Evolutionary conservation across 2,329 filamentous ascomycete genomes (phyloP), one percentile per base, ranked within the genome.

Genomic region (Colletotrichum somersetense): DNA sequence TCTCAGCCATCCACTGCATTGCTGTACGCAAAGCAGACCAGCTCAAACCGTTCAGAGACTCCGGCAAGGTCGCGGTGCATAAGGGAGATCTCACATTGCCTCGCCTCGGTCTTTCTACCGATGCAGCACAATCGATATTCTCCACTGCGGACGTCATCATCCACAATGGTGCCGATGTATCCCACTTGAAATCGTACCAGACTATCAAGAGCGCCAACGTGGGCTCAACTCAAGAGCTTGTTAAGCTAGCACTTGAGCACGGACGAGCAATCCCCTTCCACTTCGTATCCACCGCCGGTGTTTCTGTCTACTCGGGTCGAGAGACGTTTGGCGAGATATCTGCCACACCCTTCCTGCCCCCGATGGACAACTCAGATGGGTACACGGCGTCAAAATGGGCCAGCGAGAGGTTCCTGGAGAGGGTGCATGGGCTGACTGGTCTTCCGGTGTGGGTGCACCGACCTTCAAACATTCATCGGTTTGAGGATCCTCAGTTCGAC

Each of bases 131-230:
- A 38, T 11, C 23, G 11, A 35, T 23, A 7, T 64, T 68, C 4
- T 33, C 26, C 5, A 57, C 75, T 3, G 80, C 78, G 1, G 44
- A 46, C 20, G 7, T 46, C 44, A n/a, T 46, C 18, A 46, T 92
- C 33, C 89, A 87, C 75, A 80, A 79, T 56, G 84, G 82, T 11
- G 83, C 83, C 18, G 78, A 81, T 59, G 75, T 76, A 16, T 80
- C 74, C 12, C 81, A 75, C 74, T 66, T 76, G 66, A 79, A 83
- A 62, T 69, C 70, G 3, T 84, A 82, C 73, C 50, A 67, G 1
- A 67, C 73, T 1, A 72, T 83, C 0, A 63, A 75, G 5, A 35
- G 30, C 0, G 30, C 75, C 10, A 83, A 84, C 66, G 59, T 83
- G 1, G 18, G 42, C 0, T 77, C 80, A 0, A 80, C 78, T 1